Conservation (phyloP, 2,329 filamentous ascomycete species). For the Xylariaceae sp. region DNA sequence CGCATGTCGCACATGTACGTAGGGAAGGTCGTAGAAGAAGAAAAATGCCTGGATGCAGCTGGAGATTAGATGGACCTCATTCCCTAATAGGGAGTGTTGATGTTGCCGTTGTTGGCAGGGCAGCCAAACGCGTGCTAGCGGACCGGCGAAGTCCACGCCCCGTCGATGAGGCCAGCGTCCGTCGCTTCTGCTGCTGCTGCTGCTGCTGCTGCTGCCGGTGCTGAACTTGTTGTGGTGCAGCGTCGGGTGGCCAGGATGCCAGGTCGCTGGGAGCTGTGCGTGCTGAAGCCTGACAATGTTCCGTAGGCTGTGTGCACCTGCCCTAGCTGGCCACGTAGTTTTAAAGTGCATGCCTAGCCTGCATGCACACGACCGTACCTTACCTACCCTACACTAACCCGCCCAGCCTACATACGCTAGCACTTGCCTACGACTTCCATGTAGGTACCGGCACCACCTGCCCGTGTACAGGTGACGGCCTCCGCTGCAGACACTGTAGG, state of each 20-base stretch:
- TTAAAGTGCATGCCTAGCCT: neutral
- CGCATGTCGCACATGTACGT: neutral
- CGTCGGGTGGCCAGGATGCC: no score
- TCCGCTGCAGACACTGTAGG: no score
- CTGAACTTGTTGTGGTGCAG: no score
- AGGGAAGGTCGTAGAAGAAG: neutral
- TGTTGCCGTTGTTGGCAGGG: slow-evolving; percentile 21
- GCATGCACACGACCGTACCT: neutral
- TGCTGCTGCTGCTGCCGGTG: no score
- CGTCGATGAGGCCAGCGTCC: neutral
- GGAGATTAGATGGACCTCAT: slow-evolving; percentile 8
- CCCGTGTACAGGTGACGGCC: no score
- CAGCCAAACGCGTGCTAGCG: slow-evolving; percentile 20
- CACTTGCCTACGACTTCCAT: neutral
- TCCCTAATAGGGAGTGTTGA: slow-evolving; percentile 23
- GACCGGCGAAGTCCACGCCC: slow-evolving; percentile 8
- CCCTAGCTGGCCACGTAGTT: neutral
- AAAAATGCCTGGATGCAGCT: slow-evolving; percentile 16
- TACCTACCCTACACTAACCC: neutral
- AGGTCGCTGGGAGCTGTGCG: neutral
- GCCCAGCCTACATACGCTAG: no score
- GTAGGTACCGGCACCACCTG: neutral
- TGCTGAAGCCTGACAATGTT: neutral
- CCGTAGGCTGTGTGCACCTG: neutral
- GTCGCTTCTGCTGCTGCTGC: no score